Evolutionary conservation across 1,284 basidiomycete genomes (phyloP), one percentile per base, ranked within the genome.

Genomic region (Fomitopsis pinicola): DNA sequence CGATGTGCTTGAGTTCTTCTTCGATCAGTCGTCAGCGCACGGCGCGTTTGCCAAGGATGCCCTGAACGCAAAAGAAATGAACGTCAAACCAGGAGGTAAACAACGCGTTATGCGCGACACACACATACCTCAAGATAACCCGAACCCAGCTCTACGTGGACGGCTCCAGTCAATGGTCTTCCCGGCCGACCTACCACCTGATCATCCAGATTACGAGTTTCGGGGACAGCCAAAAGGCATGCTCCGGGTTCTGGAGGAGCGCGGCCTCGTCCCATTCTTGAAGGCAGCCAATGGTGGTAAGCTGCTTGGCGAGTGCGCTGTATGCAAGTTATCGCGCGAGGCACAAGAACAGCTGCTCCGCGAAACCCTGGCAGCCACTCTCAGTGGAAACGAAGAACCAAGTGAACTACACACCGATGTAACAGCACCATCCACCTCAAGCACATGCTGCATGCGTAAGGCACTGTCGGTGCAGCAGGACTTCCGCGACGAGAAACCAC

Each of bases 11-110:
- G 77, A 0, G 63, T 79, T 42, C 59, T 77, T 48, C 69, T 78
- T 38, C 10, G 72, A 78, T 56, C 73, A 78, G 62, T 78, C 73
- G 5, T 73, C 78, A 58, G 77, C 77, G 0, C 77, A 80, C 60
- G 71, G 68, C 17, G 73, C 76, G 52, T 79, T 78, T 72, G 53
- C 72, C 3, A 69, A 66, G 2, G 70, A 80, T 73, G 75, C 75
- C 2, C 65, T 79, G 1, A 57, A 76, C 5, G 66, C 61, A 0
- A 67, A 70, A 3, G 59, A 63, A 0, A 78, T 79, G 75, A 78
- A 78, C 65, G 2, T 74, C 1, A 59, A 67, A 9, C 75, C 74
- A 15, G 75, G 75, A 22, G 76, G 76, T 8, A 78, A 77, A 59
- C 76, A 78, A 59, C 69, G 73, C 4, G 46, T 33, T 0, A 58